Base-by-base conservation (phyloP, 768 basidiomycete species). In the Phlebiopsis flavidoalba region DNA sequence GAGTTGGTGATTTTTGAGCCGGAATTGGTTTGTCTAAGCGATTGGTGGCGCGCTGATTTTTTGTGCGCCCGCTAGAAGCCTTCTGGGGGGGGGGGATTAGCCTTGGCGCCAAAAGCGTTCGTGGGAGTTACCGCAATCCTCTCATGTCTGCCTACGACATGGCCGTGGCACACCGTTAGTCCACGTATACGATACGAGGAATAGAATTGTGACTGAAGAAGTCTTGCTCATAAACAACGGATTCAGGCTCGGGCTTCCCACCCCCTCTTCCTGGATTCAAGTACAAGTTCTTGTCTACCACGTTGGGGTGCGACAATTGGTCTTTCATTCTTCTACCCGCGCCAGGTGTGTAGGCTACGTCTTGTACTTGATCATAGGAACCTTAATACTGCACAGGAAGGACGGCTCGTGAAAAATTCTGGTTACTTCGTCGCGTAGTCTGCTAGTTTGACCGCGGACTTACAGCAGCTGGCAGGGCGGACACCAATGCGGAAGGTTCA, bases 291-390 rank as follows among this genome's bases (percentile, higher is more conserved):
- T 80, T 95, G 33, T 83, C 89, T 26, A 95, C 94, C 75, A 86
- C 84, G 62, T 78, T 97, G 49, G n/a, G 95, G 95, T 53, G 95
- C 94, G 36, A 83, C 86, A 24, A 96, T 97, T 97, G 95, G 95
- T 96, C 96, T 84, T 97, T 95, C 80, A 94, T 97, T n/a, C 72
- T 96, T 97, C 80, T 97, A 95, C 76, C n/a, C 87, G 95, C 59
- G 89, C 91, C 64, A 81, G 93, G 95, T 96, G 69, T 70, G 89
- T 80, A 51, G 24, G 17, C 1, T 8, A 50, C 12, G 40, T 63
- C 26, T 56, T 46, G 19, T 21, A n/a, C n/a, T 8, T 5, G 49
- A 22, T 21, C n/a, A 14, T 48, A 43, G 21, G 21, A 19, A n/a
- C n/a, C 45, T 51, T 19, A 21, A 17, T 35, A 11, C 26, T 58